Evolutionary conservation across 2,329 filamentous ascomycete genomes (phyloP).

Genomic region (Orbilia oligospora): DNA sequence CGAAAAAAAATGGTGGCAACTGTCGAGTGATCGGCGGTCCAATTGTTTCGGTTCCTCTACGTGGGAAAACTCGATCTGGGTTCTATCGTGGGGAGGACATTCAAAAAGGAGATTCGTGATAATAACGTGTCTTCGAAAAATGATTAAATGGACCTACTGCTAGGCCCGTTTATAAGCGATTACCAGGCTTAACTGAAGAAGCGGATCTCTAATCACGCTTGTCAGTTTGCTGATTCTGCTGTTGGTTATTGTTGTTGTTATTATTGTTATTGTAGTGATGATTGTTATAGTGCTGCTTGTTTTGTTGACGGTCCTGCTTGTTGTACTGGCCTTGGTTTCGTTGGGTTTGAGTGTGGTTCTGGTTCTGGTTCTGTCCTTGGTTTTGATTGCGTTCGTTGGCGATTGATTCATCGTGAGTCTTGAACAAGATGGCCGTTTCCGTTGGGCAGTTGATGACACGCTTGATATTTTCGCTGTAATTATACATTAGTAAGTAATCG

Average conservation of each 20-base stretch:
- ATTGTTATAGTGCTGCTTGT: slow-evolving; percentile 57
- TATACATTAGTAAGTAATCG: slow-evolving; percentile 21
- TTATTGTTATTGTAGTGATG: slow-evolving; percentile 38
- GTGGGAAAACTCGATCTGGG: slow-evolving; percentile 6
- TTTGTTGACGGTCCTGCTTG: slow-evolving; percentile 57
- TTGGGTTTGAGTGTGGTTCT: slow-evolving; percentile 31
- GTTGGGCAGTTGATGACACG: slow-evolving; percentile 85
- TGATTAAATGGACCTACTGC: slow-evolving; percentile 8
- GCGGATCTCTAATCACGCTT: slow-evolving; percentile 58
- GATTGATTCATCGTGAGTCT: slow-evolving; percentile 96
- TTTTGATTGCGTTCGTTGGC: slow-evolving; percentile 61
- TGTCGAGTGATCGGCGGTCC: slow-evolving; percentile 22
- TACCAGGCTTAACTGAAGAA: slow-evolving; percentile 2
- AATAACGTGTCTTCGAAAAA: slow-evolving; percentile 24
- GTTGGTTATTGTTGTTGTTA: slow-evolving; percentile 40
- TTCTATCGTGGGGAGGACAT: slow-evolving; percentile 22
- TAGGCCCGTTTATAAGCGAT: background rate
- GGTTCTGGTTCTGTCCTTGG: slow-evolving; percentile 47
- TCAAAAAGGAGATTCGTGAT: slow-evolving; percentile 53
- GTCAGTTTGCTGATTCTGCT: slow-evolving; percentile 40
- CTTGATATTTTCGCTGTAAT: slow-evolving; percentile 89
- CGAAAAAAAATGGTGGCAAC: background rate
- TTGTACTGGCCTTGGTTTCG: slow-evolving; percentile 51
- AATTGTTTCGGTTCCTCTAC: slow-evolving; percentile 10
- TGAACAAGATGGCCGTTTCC: slow-evolving; percentile 93